phyloP scores from a whole-genome alignment of 2,329 filamentous ascomycete species.

The Bipolaris victoriae region DNA sequence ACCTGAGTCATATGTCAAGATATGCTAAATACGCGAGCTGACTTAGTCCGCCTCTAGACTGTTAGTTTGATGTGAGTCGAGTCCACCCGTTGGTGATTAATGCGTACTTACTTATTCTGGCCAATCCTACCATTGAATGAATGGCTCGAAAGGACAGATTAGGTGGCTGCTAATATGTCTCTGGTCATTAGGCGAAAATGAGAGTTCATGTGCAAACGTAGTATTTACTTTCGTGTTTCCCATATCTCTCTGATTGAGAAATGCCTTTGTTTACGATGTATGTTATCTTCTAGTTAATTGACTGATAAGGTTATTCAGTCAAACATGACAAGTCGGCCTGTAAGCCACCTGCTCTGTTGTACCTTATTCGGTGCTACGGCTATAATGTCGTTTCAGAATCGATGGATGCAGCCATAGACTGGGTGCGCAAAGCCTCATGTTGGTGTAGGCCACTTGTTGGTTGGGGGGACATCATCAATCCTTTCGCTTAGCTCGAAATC shows the following conservation, averaged over 20 bases:
- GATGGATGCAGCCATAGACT: not conserved
- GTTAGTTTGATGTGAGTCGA: not conserved
- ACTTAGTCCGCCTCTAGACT: not conserved
- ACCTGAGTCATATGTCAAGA: not conserved
- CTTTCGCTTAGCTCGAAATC: not conserved
- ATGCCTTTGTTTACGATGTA: too few species aligned
- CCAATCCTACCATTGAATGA: not conserved
- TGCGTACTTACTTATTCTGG: too few species aligned
- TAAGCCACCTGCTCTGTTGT: too few species aligned
- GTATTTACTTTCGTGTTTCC: too few species aligned
- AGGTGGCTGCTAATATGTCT: too few species aligned
- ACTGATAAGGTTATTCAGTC: too few species aligned
- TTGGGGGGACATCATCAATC: not conserved
- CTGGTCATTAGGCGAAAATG: too few species aligned
- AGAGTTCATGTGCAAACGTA: too few species aligned
- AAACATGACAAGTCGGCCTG: too few species aligned
- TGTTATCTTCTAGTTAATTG: too few species aligned
- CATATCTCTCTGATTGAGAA: too few species aligned
- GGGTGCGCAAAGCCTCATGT: not conserved
- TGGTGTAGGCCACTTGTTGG: not conserved
- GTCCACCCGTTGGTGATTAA: not conserved
- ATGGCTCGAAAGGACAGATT: not conserved
- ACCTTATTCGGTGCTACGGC: too few species aligned
- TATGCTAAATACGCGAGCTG: not conserved
- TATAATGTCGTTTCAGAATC: not conserved